Percentiles rank a stretch among this genome's conserved stretches.
These are phyloP conservation scores for Cyathus striatus DNA, from an alignment of 768 basidiomycete species.

Conservation along the genomic window DNA sequence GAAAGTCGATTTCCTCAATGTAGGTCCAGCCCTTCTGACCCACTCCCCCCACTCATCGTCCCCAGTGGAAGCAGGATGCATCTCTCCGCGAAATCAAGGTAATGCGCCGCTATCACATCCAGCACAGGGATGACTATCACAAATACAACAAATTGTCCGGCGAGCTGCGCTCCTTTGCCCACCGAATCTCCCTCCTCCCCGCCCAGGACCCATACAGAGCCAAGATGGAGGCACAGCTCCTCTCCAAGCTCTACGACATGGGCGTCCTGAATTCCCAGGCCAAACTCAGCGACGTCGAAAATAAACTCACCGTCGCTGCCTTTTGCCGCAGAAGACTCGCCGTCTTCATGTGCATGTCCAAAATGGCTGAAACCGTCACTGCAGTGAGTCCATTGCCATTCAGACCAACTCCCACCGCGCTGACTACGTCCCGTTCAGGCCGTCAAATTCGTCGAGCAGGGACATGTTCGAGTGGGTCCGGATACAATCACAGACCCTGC, in stretches of 20 bases:
- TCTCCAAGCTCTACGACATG: conserved; percentile 96
- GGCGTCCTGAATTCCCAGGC: conserved; percentile 83
- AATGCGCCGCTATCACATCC: conserved; percentile 93
- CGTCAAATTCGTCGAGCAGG: conserved; percentile 96
- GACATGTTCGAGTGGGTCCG: conserved; percentile 95
- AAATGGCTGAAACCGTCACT: conserved; percentile 95
- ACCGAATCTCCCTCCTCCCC: conserved; percentile 83
- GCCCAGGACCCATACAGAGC: conserved; percentile 84
- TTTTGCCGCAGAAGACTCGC: conserved; percentile 91
- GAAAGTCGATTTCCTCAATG: conserved; percentile 96
- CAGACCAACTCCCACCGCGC: background rate
- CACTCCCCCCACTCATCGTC: too few species aligned
- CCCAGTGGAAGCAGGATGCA: conserved; percentile 95
- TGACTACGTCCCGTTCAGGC: conserved; percentile 50
- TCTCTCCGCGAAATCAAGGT: conserved; percentile 88
- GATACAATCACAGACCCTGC: conserved; percentile 96
- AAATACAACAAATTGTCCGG: conserved; percentile 98
- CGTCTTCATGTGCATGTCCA: conserved; percentile 86
- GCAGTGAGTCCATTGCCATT: conserved; percentile 53
- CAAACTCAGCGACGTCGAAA: conserved; percentile 93
- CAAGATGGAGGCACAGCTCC: conserved; percentile 79
- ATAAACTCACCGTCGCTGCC: conserved; percentile 92
- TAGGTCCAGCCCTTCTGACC: conserved; percentile 26
- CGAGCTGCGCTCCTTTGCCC: conserved; percentile 76
- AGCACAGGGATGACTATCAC: conserved; percentile 91